A percentile compares a stretch with the other conserved stretches of the same genome.
Conservation (phyloP, 345 rosid genomes). For the Pugionium cornutum region DNA sequence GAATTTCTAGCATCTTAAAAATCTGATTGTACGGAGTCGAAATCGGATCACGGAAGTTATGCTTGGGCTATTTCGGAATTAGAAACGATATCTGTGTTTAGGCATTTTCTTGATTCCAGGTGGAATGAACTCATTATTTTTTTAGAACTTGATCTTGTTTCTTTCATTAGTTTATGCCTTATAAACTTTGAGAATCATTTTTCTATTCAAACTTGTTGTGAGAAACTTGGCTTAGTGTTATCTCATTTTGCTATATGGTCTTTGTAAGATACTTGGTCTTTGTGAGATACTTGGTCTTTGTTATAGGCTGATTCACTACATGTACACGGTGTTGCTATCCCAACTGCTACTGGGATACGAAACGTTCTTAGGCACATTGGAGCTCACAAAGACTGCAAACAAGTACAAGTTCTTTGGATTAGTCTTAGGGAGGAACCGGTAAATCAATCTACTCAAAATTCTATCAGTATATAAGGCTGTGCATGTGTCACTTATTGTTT, state of each 20-base stretch:
- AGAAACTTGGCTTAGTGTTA: constrained; percentile 1
- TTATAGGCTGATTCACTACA: constrained; percentile 72
- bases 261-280: no score
- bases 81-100: background rate
- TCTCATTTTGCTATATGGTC: background rate
- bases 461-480: background rate
- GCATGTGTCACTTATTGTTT: background rate
- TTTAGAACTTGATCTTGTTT: constrained; percentile 7
- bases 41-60: background rate
- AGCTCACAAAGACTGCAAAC: constrained; percentile 61
- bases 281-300: constrained; percentile 24
- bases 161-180: background rate
- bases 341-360: constrained; percentile 78
- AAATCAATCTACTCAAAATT: constrained; percentile 2
- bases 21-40: background rate
- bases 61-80: constrained; percentile 1
- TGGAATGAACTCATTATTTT: background rate
- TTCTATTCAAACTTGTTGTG: constrained; percentile 12
- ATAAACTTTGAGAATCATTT: constrained; percentile 11
- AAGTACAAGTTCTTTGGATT: constrained; percentile 78
- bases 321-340: constrained; percentile 95
- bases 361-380: constrained; percentile 88
- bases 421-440: constrained; percentile 98
- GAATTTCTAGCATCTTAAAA: background rate
- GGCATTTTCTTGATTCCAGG: constrained; percentile 7